A percentile compares a stretch with the other conserved stretches of the same genome.
Evolutionary conservation across 2,329 filamentous ascomycete genomes (phyloP).

Genomic region (Fusarium sp.): DNA sequence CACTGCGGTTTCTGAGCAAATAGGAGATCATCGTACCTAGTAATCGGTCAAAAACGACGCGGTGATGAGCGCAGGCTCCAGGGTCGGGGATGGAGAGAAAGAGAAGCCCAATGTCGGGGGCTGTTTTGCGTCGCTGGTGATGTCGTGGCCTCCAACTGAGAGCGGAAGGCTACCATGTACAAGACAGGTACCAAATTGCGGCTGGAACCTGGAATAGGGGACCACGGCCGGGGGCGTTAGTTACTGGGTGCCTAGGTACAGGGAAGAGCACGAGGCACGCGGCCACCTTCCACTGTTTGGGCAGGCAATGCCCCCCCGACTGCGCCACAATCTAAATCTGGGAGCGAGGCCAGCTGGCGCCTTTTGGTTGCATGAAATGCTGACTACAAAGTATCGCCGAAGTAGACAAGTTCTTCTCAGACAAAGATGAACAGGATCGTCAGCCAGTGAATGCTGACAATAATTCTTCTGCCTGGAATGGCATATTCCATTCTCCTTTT

Average conservation of each 20-base stretch:
- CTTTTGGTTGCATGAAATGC: conserved; percentile 14
- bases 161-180: conserved; percentile 8
- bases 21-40: conserved; percentile 30
- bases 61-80: background rate
- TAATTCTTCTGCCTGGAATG: background rate
- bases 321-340: conserved; percentile 30
- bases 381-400: conserved; percentile 11
- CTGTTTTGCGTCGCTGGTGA: conserved; percentile 22
- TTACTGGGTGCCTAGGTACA: background rate
- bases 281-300: background rate
- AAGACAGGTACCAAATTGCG: conserved; percentile 24
- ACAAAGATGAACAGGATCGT: conserved; percentile 3
- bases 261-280: conserved; percentile 12
- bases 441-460: background rate
- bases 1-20: conserved; percentile 19
- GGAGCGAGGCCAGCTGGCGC: conserved; percentile 11
- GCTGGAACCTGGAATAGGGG: conserved; percentile 40
- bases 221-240: conserved; percentile 16
- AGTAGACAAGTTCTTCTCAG: background rate
- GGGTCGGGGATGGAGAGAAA: background rate
- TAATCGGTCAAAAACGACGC: conserved; percentile 3
- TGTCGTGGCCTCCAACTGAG: conserved; percentile 40
- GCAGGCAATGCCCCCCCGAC: background rate
- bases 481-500: background rate
- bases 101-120: conserved; percentile 19